phyloP scores from a whole-genome alignment of 78 protist genomes.

The Dictyostelium intermedium region DNA sequence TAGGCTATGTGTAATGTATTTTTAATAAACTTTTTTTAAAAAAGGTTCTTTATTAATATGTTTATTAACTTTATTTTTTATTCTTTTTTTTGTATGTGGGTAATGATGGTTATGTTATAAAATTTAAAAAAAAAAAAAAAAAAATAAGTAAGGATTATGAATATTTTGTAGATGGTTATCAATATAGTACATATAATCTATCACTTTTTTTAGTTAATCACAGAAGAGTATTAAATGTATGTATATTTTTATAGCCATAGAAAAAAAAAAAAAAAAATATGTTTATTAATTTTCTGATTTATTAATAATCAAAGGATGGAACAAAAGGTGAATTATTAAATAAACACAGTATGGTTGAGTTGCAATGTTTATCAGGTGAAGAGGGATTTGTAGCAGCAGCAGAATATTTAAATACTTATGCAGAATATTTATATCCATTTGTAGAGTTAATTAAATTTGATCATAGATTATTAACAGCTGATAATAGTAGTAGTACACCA shows the following conservation, averaged over 20 bases:
- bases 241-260: background rate
- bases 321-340: constrained; percentile 9
- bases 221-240: constrained; percentile 18
- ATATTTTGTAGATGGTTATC: constrained; percentile 61
- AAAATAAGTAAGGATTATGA: constrained; percentile 58
- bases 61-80: background rate
- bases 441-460: constrained; percentile 73
- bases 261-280: background rate
- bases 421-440: constrained; percentile 72
- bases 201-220: constrained; percentile 52
- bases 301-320: constrained; percentile 67
- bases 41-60: background rate
- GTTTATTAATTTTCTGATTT: background rate
- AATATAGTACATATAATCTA: constrained; percentile 63
- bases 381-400: constrained; percentile 72
- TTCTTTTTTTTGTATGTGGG: too few relatives aligned
- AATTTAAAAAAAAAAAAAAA: too few relatives aligned
- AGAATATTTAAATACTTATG: constrained; percentile 68
- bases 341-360: constrained; percentile 51
- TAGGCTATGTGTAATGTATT: constrained; percentile 57
- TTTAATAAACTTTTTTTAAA: background rate
- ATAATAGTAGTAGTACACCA: background rate
- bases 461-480: constrained; percentile 50
- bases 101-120: too few relatives aligned
- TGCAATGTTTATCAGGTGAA: constrained; percentile 79